phyloP scores from a whole-genome alignment of 495 filamentous ascomycete genomes.

The Podospora fimiseda region DNA sequence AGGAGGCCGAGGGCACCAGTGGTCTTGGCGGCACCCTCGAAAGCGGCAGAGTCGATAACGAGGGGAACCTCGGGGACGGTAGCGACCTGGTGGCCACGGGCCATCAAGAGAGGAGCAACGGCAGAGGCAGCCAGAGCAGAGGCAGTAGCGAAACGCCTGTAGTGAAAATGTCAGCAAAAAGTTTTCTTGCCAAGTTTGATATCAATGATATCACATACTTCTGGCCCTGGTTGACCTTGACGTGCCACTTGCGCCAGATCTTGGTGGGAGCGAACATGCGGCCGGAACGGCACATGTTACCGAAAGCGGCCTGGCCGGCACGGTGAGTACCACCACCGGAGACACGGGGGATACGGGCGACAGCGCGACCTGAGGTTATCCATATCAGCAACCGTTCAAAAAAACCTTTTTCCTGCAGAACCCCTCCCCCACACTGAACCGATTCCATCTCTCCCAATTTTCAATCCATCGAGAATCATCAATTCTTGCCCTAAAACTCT shows the following conservation, averaged over 20 bases:
- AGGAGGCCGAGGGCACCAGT: conserved; percentile 79
- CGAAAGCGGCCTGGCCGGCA: conserved; percentile 98
- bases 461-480: conserved; percentile 5
- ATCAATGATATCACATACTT: conserved; percentile 52
- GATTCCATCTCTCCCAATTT: neutral
- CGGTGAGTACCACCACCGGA: conserved; percentile 99
- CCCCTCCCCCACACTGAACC: neutral
- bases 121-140: conserved; percentile 96
- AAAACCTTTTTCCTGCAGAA: conserved; percentile 19
- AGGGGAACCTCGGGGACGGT: conserved; percentile 93
- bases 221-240: conserved; percentile 98
- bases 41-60: conserved; percentile 83
- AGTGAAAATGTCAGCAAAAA: conserved; percentile 7
- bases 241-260: conserved; percentile 99
- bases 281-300: conserved; percentile 99
- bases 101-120: conserved; percentile 85
- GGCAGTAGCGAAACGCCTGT: conserved; percentile 90
- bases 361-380: conserved; percentile 72
- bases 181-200: neutral
- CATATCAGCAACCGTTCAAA: neutral
- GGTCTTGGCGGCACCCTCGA: conserved; percentile 80
- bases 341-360: conserved; percentile 99
- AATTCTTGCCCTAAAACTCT: neutral
- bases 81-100: conserved; percentile 91
- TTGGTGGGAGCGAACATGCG: conserved; percentile 99